These are phyloP conservation scores for Nevesoporus exiguus DNA, from an alignment of 768 basidiomycete species.

Conservation along the genomic window DNA sequence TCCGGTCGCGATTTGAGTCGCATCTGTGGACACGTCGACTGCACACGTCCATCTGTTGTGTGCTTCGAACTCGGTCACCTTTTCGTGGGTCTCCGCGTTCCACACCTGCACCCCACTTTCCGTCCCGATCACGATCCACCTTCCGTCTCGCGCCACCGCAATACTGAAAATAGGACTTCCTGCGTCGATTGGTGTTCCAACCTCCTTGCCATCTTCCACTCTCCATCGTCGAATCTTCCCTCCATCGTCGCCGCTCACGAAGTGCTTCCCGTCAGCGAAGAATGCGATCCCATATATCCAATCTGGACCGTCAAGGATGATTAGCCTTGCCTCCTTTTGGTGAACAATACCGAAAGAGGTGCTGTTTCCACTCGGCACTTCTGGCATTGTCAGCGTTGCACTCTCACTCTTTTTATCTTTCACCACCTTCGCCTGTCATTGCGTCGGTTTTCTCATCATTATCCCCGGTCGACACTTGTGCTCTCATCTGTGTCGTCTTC, in stretches of 20 bases:
- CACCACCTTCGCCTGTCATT: too few relatives aligned
- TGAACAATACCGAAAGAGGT: too few relatives aligned
- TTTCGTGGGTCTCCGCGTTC: neutral
- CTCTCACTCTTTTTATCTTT: too few relatives aligned
- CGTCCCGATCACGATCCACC: neutral
- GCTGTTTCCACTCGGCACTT: too few relatives aligned
- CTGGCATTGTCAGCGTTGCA: too few relatives aligned
- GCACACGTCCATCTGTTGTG: neutral
- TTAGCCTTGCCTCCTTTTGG: too few relatives aligned
- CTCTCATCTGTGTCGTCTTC: too few relatives aligned
- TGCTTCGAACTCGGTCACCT: neutral
- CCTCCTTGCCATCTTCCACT: neutral
- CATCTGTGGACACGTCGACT: neutral
- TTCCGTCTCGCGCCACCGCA: neutral
- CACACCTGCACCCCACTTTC: neutral
- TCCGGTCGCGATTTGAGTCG: neutral
- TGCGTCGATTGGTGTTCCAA: neutral
- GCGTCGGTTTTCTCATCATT: too few relatives aligned
- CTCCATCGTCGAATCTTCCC: neutral
- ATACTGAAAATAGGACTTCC: neutral
- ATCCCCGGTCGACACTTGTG: too few relatives aligned
- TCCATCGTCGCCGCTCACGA: neutral
- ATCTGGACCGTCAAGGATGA: too few relatives aligned
- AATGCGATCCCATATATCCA: neutral
- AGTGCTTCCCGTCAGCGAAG: neutral